Evolutionary conservation across 768 basidiomycete genomes (phyloP).

Genomic region (Cyathus striatus): DNA sequence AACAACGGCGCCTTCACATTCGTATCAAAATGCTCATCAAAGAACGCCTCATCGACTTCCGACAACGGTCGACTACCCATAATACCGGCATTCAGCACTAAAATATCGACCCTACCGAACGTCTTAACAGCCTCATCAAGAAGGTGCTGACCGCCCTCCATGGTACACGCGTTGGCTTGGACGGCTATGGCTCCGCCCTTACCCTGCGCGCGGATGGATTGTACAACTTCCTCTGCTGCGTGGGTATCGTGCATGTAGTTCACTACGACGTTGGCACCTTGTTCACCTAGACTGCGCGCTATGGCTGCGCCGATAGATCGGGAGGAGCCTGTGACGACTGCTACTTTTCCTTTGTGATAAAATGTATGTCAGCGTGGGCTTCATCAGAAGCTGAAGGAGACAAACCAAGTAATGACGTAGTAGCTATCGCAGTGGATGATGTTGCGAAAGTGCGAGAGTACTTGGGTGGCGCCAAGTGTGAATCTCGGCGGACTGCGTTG

Average conservation of each 20-base stretch:
- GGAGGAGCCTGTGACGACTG: conserved; percentile 59
- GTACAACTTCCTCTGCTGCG: conserved; percentile 43
- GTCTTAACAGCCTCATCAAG: conserved; percentile 41
- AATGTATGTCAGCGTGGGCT: neutral
- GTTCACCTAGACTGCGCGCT: conserved; percentile 44
- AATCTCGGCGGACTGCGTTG: too few relatives aligned
- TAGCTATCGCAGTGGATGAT: conserved; percentile 17
- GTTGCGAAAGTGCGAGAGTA: neutral
- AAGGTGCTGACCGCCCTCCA: conserved; percentile 41
- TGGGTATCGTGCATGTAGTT: conserved; percentile 42
- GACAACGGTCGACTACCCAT: conserved; percentile 47
- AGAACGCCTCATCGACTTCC: conserved; percentile 48
- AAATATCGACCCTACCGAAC: conserved; percentile 51
- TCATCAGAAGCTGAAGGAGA: neutral
- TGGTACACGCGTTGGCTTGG: conserved; percentile 45
- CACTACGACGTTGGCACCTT: conserved; percentile 54
- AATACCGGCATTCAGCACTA: conserved; percentile 54
- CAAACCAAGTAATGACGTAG: conserved; percentile 21
- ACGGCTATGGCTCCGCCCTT: conserved; percentile 44
- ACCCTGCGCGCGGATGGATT: conserved; percentile 36
- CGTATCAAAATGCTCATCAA: conserved; percentile 43
- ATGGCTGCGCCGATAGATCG: conserved; percentile 56
- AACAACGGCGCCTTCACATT: conserved; percentile 62
- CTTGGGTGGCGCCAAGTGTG: too few relatives aligned
- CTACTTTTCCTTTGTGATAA: conserved; percentile 36